Conservation (phyloP, 176 grass and related monocot genomes). For the Ensete ventricosum region DNA sequence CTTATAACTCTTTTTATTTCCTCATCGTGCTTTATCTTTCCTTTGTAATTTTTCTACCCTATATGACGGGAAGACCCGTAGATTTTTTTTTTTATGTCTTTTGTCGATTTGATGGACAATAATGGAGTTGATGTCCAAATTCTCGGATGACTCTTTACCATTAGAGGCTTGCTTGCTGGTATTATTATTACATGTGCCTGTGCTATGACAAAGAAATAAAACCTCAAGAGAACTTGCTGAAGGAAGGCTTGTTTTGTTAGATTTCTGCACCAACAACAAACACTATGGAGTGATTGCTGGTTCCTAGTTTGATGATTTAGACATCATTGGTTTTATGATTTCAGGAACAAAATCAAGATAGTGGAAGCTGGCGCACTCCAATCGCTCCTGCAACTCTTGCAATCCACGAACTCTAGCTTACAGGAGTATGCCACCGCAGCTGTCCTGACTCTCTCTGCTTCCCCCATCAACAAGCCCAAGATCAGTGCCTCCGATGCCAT, state of each 20-base stretch:
- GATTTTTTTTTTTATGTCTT: no score
- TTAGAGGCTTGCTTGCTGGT: no score
- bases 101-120: no score
- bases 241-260: not conserved
- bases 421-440: conserved; percentile 82
- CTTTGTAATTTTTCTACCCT: no score
- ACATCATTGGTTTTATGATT: not conserved
- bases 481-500: conserved; percentile 60
- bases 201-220: no score
- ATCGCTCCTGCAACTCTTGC: conserved; percentile 50
- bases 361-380: conserved; percentile 59
- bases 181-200: no score
- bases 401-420: conserved; percentile 54
- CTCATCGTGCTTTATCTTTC: not conserved
- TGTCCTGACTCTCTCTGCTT: conserved; percentile 77
- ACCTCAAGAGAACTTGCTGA: no score
- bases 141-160: no score
- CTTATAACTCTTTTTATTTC: conserved; percentile 18
- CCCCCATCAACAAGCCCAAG: conserved; percentile 54
- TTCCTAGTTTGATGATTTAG: not conserved
- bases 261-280: not conserved
- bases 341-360: conserved; percentile 89
- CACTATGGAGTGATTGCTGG: not conserved
- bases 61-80: no score
- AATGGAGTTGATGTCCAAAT: no score